Evolutionary conservation across 2,329 filamentous ascomycete genomes (phyloP).

Genomic region (Penicillium hordei): DNA sequence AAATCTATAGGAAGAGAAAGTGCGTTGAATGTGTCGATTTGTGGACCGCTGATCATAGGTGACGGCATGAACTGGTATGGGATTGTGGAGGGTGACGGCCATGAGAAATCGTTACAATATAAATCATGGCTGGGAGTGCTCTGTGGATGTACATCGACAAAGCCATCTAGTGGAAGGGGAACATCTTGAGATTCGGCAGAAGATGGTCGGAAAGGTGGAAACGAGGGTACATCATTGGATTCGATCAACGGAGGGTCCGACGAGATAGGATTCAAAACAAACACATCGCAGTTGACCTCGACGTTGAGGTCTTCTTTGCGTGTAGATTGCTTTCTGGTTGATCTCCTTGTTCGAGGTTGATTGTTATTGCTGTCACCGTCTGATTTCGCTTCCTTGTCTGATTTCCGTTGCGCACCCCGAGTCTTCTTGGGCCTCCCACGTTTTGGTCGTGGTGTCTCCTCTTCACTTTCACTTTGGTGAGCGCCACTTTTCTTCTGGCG

Average conservation of each 20-base stretch:
- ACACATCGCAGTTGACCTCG: not conserved
- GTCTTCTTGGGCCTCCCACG: constrained; percentile 17
- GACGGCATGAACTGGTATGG: constrained; percentile 22
- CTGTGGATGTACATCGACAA: constrained; percentile 1
- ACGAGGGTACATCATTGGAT: not conserved
- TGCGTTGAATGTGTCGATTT: constrained; percentile 40
- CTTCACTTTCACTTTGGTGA: constrained; percentile 21
- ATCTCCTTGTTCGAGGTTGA: not conserved
- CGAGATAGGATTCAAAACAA: not conserved
- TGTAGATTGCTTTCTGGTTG: not conserved
- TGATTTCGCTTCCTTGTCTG: constrained; percentile 1
- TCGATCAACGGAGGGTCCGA: not conserved
- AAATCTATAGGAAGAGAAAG: constrained; percentile 39
- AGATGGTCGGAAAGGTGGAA: constrained; percentile 7
- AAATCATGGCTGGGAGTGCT: constrained; percentile 11
- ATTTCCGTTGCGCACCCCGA: constrained; percentile 5
- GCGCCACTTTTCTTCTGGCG: constrained; percentile 34
- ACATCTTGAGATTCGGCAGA: not conserved
- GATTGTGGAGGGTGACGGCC: constrained; percentile 18
- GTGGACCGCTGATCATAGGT: constrained; percentile 38
- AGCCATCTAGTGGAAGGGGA: not conserved
- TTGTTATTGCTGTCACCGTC: not conserved
- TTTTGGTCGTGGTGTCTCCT: constrained; percentile 12
- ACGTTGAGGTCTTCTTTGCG: not conserved
- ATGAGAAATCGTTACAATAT: constrained; percentile 14